Percentiles rank a stretch among this genome's conserved stretches.
Evolutionary conservation across 306 rosid genomes (phyloP).

Genomic region (Cucurbita pepo): DNA sequence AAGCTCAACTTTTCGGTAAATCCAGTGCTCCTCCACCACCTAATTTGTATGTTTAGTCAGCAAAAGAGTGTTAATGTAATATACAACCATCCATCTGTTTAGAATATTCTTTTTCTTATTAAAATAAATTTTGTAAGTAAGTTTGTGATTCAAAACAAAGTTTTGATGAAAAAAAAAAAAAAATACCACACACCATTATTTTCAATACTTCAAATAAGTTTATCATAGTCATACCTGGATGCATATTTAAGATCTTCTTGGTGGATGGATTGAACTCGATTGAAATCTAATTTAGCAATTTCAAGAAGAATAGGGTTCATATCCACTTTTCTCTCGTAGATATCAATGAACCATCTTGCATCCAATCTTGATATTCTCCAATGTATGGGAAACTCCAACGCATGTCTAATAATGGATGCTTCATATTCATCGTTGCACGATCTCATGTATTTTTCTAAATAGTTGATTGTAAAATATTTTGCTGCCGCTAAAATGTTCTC

Average conservation of each 20-base stretch:
- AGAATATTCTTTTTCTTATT: too few relatives aligned
- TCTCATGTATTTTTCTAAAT: background rate
- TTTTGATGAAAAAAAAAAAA: too few relatives aligned
- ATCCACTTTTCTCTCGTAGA: background rate
- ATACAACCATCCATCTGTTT: background rate
- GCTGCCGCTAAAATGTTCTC: slow-evolving; percentile 1
- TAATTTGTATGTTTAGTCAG: background rate
- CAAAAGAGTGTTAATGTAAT: too few relatives aligned
- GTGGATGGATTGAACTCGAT: background rate
- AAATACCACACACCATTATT: too few relatives aligned
- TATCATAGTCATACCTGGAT: background rate
- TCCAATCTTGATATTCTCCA: background rate
- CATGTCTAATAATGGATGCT: background rate
- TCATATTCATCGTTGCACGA: background rate
- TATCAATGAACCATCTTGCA: slow-evolving; percentile 11
- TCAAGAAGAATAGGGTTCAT: background rate
- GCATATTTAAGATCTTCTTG: background rate
- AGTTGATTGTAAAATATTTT: background rate
- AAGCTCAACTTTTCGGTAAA: background rate
- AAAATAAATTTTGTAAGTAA: too few relatives aligned
- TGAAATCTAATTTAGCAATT: slow-evolving; percentile 6
- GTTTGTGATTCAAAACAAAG: too few relatives aligned
- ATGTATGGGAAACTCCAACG: slow-evolving; percentile 4
- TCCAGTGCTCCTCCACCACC: background rate
- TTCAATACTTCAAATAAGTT: too few relatives aligned